Conservation (phyloP, 805 yeast species). For the Myxozyma sirexii region DNA sequence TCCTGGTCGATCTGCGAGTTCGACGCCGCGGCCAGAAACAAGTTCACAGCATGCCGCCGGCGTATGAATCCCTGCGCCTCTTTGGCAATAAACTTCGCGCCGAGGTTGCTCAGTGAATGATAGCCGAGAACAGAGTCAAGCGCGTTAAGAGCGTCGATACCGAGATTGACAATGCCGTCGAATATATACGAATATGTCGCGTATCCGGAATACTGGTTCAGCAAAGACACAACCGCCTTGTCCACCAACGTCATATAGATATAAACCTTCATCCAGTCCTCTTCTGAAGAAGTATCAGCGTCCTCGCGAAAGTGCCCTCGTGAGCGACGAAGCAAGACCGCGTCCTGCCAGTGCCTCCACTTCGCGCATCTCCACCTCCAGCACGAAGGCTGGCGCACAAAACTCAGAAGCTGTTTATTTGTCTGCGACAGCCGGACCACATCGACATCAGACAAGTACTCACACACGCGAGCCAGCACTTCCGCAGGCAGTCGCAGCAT, state of each 20-base stretch:
- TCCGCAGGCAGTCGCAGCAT: constrained; percentile 16
- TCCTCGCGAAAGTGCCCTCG: not conserved
- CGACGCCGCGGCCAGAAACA: constrained; percentile 1
- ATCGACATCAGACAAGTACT: constrained; percentile 7
- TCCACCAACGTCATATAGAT: not conserved
- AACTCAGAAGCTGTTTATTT: not conserved
- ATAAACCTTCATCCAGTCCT: constrained; percentile 3
- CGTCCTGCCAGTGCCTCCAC: constrained; percentile 14
- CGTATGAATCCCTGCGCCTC: constrained; percentile 20
- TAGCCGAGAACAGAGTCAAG: not conserved
- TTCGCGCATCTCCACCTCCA: constrained; percentile 13
- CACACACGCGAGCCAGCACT: constrained; percentile 9
- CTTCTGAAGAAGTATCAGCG: not conserved
- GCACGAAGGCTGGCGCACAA: not conserved
- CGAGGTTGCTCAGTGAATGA: not conserved
- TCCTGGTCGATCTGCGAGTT: constrained; percentile 3
- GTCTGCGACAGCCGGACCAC: not conserved
- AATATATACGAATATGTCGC: not conserved
- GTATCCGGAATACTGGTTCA: not conserved
- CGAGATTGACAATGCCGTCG: constrained; percentile 8
- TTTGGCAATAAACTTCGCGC: constrained; percentile 12
- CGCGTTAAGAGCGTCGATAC: constrained; percentile 20
- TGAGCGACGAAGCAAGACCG: not conserved
- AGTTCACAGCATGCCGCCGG: constrained; percentile 10
- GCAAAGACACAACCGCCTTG: not conserved